Evolutionary conservation across 78 protist genomes (phyloP).

Genomic region (Mastigamoeba balamuthi): DNA sequence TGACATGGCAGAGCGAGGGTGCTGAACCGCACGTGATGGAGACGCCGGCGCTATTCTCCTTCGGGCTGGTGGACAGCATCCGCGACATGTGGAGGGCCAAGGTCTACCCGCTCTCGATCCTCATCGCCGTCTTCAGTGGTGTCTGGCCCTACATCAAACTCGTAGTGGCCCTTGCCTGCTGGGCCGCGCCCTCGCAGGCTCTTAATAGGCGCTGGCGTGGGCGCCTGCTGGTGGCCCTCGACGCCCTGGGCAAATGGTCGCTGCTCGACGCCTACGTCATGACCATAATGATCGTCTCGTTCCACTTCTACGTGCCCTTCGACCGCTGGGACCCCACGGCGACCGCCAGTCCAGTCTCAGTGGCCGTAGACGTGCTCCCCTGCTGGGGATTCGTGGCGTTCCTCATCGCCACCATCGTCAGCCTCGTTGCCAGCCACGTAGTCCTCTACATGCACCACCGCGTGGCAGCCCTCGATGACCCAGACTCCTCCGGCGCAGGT

Average conservation of each 20-base stretch:
- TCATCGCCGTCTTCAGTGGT: constrained; percentile 37
- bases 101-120: constrained; percentile 21
- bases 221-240: background rate
- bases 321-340: background rate
- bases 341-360: too few relatives aligned
- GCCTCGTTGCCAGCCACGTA: constrained; percentile 13
- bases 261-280: constrained; percentile 33
- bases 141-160: constrained; percentile 54
- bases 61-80: constrained; percentile 18
- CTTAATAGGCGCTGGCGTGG: background rate
- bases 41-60: constrained; percentile 17
- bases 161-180: background rate
- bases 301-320: background rate
- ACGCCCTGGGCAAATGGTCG: constrained; percentile 45
- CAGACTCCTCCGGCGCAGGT: background rate
- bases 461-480: background rate
- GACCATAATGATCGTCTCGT: constrained; percentile 24
- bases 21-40: too few relatives aligned
- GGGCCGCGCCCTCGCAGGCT: constrained; percentile 6
- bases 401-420: constrained; percentile 16
- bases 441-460: background rate
- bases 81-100: constrained; percentile 41
- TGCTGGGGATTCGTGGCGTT: constrained; percentile 16
- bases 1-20: too few relatives aligned
- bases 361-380: constrained; percentile 11